Base-by-base conservation (phyloP, 257 asterid genomes). In the Solanum pinnatisectum region DNA sequence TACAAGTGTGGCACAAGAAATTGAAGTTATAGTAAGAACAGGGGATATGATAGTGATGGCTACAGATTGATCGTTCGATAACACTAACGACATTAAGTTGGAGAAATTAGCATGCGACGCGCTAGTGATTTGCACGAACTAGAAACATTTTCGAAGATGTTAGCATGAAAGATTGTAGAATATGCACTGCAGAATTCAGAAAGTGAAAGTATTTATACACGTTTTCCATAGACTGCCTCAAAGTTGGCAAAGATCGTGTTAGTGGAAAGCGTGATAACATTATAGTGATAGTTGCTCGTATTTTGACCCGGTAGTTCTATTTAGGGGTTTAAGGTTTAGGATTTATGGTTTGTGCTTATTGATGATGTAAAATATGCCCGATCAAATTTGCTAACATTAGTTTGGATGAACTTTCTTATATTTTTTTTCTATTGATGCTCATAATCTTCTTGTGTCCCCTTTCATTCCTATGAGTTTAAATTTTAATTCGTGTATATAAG, bases 251-350 rank as follows among this genome's bases (percentile, higher is more conserved):
- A 4, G 1, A 0, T 5, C 18, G 10, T n/a, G 8, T 4, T 11
- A 92, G 94, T 23, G 93, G 95, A 67, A 90, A 90, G 39, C 1
- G 9, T 6, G 95, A 91, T 87, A 93, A 90, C 63, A 86, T 93
- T 16, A 90, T 92, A 2, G 90, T 93, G 4, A 79, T 89, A 15
- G 88, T 86, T 22, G 93, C 52, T 0, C 5, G 16, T 44, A 44
- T 44, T 44, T 44, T 4, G 5, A 16, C 2, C 52, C 16, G 5
- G 52, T 44, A 12, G 16, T 44, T 4, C 1, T 44, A 44, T 44
- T 44, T 44, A 44, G 52, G 16, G 52, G 52, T 44, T 44, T 4
- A 44, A 44, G 2, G 52, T 13, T 44, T 12, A 44, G 16, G 52
- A 44, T 44, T 44, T 4, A 44, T 44, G 52, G 52, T 44, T 44